phyloP scores from a whole-genome alignment of 2,329 filamentous ascomycete genomes.

The Talaromyces sp. region DNA sequence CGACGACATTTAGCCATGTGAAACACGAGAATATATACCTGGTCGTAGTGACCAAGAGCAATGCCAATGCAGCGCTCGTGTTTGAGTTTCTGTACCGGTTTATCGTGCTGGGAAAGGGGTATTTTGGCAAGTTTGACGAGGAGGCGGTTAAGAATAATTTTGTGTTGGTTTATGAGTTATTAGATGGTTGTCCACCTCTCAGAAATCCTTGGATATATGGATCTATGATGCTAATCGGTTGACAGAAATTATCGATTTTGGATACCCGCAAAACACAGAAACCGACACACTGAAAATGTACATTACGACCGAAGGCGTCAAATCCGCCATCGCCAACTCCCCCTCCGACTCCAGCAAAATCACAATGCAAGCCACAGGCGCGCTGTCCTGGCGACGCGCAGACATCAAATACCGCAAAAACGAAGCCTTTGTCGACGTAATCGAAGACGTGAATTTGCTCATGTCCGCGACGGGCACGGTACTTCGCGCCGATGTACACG shows the following conservation, averaged over 20 bases:
- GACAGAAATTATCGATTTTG: conserved; percentile 94
- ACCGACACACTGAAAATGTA: conserved; percentile 99
- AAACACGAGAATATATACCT: conserved; percentile 99
- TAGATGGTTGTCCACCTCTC: conserved; percentile 65
- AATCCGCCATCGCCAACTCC: conserved; percentile 67
- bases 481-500: conserved; percentile 90
- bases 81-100: conserved; percentile 97
- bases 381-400: conserved; percentile 91
- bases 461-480: conserved; percentile 98
- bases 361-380: conserved; percentile 98
- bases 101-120: conserved; percentile 84
- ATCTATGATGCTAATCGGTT: not conserved
- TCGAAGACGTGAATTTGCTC: conserved; percentile 96
- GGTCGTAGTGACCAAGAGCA: conserved; percentile 96
- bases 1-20: conserved; percentile 98
- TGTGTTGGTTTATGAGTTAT: conserved; percentile 92
- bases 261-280: conserved; percentile 98
- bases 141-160: conserved; percentile 99
- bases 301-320: conserved; percentile 98
- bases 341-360: conserved; percentile 91
- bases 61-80: conserved; percentile 95
- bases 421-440: conserved; percentile 98
- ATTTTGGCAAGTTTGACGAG: conserved; percentile 99
- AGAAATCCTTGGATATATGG: not conserved
- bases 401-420: conserved; percentile 99